phyloP scores from a whole-genome alignment of 495 filamentous ascomycete genomes.

The Aspergillus affinis region DNA sequence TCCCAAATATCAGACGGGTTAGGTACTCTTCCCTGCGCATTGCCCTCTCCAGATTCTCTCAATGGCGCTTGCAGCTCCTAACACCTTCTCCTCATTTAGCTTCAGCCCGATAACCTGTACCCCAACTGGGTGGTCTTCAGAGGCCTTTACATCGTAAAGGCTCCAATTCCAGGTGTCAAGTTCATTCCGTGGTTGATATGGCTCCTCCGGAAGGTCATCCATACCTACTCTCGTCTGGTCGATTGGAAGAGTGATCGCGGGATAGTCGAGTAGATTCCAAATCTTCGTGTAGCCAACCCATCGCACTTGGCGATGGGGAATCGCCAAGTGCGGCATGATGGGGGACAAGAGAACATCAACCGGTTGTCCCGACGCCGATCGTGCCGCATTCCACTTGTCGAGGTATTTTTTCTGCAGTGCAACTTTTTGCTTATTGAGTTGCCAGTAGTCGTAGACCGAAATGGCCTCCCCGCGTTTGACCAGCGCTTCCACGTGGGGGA shows the following conservation, averaged over 20 bases:
- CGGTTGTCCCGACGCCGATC: constrained; percentile 45
- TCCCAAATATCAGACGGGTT: background rate
- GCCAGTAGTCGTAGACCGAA: constrained; percentile 56
- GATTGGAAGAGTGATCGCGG: constrained; percentile 56
- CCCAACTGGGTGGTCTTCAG: constrained; percentile 47
- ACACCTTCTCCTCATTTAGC: constrained; percentile 55
- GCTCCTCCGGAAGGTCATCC: constrained; percentile 39
- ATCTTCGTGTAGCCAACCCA: constrained; percentile 62
- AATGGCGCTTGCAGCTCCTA: constrained; percentile 43
- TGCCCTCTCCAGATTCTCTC: constrained; percentile 35
- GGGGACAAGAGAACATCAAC: constrained; percentile 66
- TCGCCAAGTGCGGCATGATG: constrained; percentile 46
- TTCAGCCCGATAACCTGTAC: constrained; percentile 54
- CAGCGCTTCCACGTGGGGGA: constrained; percentile 49
- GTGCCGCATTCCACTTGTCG: constrained; percentile 51
- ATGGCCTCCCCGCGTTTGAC: constrained; percentile 51
- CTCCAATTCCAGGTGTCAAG: constrained; percentile 52
- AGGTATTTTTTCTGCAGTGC: constrained; percentile 55
- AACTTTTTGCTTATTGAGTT: constrained; percentile 52
- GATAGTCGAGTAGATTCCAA: constrained; percentile 72
- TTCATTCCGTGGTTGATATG: constrained; percentile 50
- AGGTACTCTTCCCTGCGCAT: background rate
- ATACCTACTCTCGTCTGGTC: constrained; percentile 49
- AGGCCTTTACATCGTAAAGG: constrained; percentile 42
- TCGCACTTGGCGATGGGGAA: constrained; percentile 47